phyloP scores from a whole-genome alignment of 73 alveolate genomes.

The Effrenium voratum region DNA sequence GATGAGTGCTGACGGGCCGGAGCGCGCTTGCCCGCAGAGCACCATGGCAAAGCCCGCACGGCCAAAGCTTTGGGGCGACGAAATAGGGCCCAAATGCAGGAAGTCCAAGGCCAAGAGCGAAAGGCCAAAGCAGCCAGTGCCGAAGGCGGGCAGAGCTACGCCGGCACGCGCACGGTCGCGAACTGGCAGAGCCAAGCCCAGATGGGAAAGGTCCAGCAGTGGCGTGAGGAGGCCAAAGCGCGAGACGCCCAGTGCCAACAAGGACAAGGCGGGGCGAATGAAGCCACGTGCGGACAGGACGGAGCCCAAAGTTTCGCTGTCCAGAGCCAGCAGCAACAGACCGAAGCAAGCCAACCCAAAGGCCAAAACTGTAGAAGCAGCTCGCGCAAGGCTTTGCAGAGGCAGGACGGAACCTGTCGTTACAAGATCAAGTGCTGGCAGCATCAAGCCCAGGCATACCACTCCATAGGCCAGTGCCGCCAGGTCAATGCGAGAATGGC shows the following conservation, averaged over 20 bases:
- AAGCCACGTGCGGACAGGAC: background rate
- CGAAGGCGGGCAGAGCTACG: background rate
- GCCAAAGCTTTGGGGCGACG: background rate
- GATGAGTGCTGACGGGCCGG: background rate
- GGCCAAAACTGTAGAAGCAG: background rate
- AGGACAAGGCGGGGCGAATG: background rate
- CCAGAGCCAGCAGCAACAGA: background rate
- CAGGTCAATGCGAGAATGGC: background rate
- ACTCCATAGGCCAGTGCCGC: constrained; percentile 10
- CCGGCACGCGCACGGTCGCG: background rate
- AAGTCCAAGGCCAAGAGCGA: background rate
- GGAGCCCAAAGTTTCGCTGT: background rate
- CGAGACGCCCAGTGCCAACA: background rate
- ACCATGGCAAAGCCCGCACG: background rate
- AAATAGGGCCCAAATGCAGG: constrained; percentile 22
- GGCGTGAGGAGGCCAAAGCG: background rate
- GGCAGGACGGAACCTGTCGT: background rate
- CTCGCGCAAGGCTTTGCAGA: background rate
- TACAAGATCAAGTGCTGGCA: background rate
- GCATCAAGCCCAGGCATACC: background rate
- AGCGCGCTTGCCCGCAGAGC: constrained; percentile 16
- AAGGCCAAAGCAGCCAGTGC: constrained; percentile 11
- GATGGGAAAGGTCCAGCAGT: constrained; percentile 26
- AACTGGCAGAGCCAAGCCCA: background rate
- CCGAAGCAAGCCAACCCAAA: constrained; percentile 40